A percentile compares a stretch with the other conserved stretches of the same genome.
These are phyloP conservation scores for Kodamaea plutei DNA, from an alignment of 1,139 yeast genomes.

Conservation along the genomic window DNA sequence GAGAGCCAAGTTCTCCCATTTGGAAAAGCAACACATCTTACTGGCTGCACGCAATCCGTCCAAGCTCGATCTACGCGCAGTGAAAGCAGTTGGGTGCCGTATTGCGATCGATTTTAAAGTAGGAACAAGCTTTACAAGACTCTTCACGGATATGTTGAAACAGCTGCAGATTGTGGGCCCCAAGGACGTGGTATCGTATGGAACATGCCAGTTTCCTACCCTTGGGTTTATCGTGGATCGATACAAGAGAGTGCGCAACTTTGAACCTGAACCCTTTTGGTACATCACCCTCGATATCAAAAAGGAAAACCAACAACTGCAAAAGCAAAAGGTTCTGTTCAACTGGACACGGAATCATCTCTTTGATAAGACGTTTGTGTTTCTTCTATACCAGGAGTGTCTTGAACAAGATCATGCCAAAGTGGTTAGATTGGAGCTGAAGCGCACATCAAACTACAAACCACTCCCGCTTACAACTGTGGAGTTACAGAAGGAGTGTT, in stretches of 20 bases:
- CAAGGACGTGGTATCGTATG: slow-evolving; percentile 57
- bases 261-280: slow-evolving; percentile 83
- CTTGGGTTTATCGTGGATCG: slow-evolving; percentile 96
- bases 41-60: slow-evolving; percentile 71
- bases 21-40: slow-evolving; percentile 69
- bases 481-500: slow-evolving; percentile 86
- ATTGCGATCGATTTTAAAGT: slow-evolving; percentile 85
- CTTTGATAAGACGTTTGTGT: slow-evolving; percentile 67
- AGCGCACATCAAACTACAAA: slow-evolving; percentile 70
- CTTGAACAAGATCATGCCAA: slow-evolving; percentile 43
- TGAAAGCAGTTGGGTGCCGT: slow-evolving; percentile 81
- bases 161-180: slow-evolving; percentile 19
- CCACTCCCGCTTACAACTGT: slow-evolving; percentile 95
- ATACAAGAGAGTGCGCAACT: slow-evolving; percentile 67
- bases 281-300: slow-evolving; percentile 50
- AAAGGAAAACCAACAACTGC: no score
- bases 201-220: slow-evolving; percentile 97
- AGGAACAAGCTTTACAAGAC: slow-evolving; percentile 85
- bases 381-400: slow-evolving; percentile 65
- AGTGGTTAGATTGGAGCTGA: slow-evolving; percentile 49
- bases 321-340: slow-evolving; percentile 35
- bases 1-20: slow-evolving; percentile 85
- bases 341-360: slow-evolving; percentile 68
- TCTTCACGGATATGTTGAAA: slow-evolving; percentile 53
- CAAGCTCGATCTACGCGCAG: slow-evolving; percentile 61